Evolutionary conservation across 1,284 basidiomycete genomes (phyloP), one percentile per base, ranked within the genome.

Genomic region (Pascua guehoae): DNA sequence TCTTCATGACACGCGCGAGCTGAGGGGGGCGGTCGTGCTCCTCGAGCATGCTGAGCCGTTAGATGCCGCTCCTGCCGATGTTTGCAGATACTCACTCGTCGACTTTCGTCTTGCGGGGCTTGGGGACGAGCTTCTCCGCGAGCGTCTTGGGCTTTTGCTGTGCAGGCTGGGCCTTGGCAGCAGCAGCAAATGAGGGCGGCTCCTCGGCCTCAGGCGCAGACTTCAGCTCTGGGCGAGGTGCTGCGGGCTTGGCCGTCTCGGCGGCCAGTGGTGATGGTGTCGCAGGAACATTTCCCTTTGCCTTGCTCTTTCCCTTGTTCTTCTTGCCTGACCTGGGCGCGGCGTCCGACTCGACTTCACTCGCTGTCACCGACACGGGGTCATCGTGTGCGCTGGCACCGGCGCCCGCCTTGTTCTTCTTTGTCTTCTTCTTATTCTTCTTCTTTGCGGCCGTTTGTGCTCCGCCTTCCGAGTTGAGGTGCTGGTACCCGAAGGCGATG

Each of bases 1-100:
- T 63, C 55, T 68, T 70, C 70, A 75, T 73, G 10, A 75, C 73
- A 47, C 71, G 64, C 11, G 73, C 71, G 49, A 72, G 67, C 14
- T 60, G 61, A 4, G 65, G 61, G 3, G 73, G 64, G 44, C 66
- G 65, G 48, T 76, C 72, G 49, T 74, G 69, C 1, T 71, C 68
- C 16, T 67, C 71, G 24, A 74, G 66, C 74, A 76, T 76, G 54
- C 73, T 76, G 57, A 15, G 15, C 14, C 1, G 52, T 65, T 38
- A 64, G 60, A 24, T 8, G 12, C 12, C 18, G 24, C 7, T 10
- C 3, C 12, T 8, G 8, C n/a, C 24, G 24, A 32, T 32, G 24
- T 32, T 32, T 32, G 15, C 38, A 4, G 47, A 12, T 1, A 66
- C 74, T 65, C 56, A 76, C 74, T 76, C 74, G 61, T 76, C 74